Conservation (phyloP, 306 rosid species). For the Astragalus glycyphyllos region DNA sequence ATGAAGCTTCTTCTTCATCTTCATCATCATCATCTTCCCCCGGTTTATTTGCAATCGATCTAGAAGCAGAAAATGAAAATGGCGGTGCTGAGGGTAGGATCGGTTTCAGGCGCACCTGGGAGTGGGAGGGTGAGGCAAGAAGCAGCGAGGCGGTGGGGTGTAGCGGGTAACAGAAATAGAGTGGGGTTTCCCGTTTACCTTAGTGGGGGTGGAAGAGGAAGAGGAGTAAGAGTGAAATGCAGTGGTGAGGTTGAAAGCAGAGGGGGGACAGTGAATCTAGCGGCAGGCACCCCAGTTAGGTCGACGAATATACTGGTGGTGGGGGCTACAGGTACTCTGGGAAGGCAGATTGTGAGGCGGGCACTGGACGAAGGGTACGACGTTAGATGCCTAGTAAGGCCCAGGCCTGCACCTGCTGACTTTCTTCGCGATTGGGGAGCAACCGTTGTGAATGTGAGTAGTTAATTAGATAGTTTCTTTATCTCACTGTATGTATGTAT, state of each 20-base stretch:
- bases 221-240: constrained; percentile 31
- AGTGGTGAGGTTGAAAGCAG: constrained; percentile 1
- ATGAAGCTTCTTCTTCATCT: not conserved
- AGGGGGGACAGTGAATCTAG: constrained; percentile 60
- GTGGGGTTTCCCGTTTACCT: constrained; percentile 35
- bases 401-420: constrained; percentile 97
- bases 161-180: constrained; percentile 46
- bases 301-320: constrained; percentile 82
- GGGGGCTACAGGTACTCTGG: constrained; percentile 87
- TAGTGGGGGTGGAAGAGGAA: constrained; percentile 31
- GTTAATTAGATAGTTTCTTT: too few relatives aligned
- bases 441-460: constrained; percentile 66
- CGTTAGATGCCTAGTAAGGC: constrained; percentile 90
- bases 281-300: constrained; percentile 77
- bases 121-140: not conserved
- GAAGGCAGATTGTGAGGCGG: constrained; percentile 92
- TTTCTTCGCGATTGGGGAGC: constrained; percentile 99
- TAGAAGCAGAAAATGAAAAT: constrained; percentile 34
- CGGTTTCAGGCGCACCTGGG: constrained; percentile 44
- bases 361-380: constrained; percentile 95
- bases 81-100: constrained; percentile 65
- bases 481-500: too few relatives aligned
- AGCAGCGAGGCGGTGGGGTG: constrained; percentile 50
- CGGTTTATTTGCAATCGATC: not conserved
- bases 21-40: too few relatives aligned